phyloP scores from a whole-genome alignment of 345 rosid genomes.

The Tarenaya hassleriana region DNA sequence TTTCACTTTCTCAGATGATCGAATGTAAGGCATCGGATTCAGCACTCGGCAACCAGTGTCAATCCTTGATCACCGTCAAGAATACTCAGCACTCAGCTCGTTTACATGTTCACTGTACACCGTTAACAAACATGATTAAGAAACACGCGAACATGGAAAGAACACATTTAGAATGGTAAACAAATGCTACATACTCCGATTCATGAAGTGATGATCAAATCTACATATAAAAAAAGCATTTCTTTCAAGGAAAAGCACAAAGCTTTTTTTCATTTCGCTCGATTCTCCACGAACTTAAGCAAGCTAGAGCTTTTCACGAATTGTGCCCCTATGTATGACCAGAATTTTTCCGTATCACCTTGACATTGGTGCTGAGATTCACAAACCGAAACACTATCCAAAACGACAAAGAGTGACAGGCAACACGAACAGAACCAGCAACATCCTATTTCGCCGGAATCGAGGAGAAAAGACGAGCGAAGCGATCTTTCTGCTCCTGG shows the following conservation, averaged over 20 bases:
- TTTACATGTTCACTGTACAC: background rate
- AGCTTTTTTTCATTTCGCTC: too few relatives aligned
- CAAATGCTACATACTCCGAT: background rate
- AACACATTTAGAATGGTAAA: too few relatives aligned
- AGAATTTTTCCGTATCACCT: background rate
- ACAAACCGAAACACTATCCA: conserved; percentile 15
- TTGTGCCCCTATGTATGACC: background rate
- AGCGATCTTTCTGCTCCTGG: conserved; percentile 60
- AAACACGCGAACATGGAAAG: background rate
- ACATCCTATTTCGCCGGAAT: conserved; percentile 25
- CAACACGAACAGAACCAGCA: conserved; percentile 2
- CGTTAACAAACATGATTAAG: background rate
- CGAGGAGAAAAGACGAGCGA: conserved; percentile 39
- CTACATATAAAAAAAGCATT: too few relatives aligned
- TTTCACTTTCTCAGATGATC: background rate
- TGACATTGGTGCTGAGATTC: conserved; percentile 1
- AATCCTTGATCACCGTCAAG: too few relatives aligned
- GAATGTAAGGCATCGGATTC: background rate
- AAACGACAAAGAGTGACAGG: conserved; percentile 16
- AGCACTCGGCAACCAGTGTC: too few relatives aligned
- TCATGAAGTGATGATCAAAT: conserved; percentile 1
- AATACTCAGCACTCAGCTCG: too few relatives aligned
- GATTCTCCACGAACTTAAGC: too few relatives aligned
- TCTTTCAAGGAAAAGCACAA: too few relatives aligned
- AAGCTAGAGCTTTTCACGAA: too few relatives aligned